Evolutionary conservation across 352 stramenopile species (phyloP).

Genomic region (Globisporangium parvum): DNA sequence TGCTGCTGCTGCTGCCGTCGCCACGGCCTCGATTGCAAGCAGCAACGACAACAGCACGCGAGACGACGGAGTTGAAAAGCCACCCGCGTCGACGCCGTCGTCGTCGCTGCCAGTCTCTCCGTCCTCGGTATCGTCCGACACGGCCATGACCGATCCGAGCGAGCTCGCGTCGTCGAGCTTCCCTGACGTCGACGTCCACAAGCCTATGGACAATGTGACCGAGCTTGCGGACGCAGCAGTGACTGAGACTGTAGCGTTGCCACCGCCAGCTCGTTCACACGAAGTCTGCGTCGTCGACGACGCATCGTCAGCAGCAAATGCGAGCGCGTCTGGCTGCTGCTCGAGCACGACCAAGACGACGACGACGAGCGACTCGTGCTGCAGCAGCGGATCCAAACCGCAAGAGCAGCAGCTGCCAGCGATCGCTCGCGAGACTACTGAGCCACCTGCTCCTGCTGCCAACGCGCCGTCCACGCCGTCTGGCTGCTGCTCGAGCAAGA

Average conservation of each 20-base stretch:
- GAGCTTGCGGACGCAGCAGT: too few relatives aligned
- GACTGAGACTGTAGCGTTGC: too few relatives aligned
- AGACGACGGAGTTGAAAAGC: constrained; percentile 18
- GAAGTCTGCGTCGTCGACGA: too few relatives aligned
- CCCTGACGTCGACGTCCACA: not conserved
- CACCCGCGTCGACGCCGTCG: constrained; percentile 14
- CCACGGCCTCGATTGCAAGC: not conserved
- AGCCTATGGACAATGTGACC: not conserved
- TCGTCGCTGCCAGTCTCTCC: constrained; percentile 15
- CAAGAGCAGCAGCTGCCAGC: not conserved
- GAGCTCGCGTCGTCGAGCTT: not conserved
- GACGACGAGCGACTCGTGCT: not conserved
- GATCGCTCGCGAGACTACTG: not conserved
- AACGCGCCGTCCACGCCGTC: not conserved
- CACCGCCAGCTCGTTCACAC: too few relatives aligned
- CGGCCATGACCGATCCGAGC: not conserved
- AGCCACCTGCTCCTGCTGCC: not conserved
- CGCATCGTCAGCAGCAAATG: not conserved
- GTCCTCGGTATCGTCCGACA: constrained; percentile 8
- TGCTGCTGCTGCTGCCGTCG: not conserved
- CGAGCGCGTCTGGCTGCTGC: not conserved
- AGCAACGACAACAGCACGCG: constrained; percentile 1
- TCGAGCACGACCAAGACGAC: not conserved
- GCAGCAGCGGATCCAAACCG: not conserved
- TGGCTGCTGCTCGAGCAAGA: constrained; percentile 5